Base-by-base conservation (phyloP, 2,329 filamentous ascomycete genomes). In the Neopestalotiopsis sp. region DNA sequence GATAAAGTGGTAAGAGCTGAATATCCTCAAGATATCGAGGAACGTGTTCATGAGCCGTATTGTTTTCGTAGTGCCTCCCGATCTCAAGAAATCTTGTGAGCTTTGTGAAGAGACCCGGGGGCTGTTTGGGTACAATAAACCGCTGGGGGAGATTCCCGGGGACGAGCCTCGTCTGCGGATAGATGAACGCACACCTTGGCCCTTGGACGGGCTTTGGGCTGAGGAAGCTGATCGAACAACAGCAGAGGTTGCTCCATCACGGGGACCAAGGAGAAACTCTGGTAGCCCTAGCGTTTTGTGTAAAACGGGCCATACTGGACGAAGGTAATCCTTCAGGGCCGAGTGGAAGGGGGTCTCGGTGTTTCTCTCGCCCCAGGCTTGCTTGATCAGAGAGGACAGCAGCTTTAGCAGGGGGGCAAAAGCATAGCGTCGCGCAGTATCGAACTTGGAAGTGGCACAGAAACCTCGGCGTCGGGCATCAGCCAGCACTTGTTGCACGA, bases 11-110 rank as follows among this genome's bases (percentile, higher is more conserved):
- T 95, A 91, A 24, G 91, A 86, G 0, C 94, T 92, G 67, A 98
- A 90, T 57, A 97, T 89, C 66, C 93, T 89, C 65, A 98, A 80
- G 10, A 97, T 91, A 73, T 98, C 95, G 60, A 97, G 83, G 74
- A 97, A 95, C 1, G 93, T 95, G 76, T 94, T 95, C 86, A 95
- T 93, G 68, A 97, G 87, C 13, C 94, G 90, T 72, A 94, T 91
- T 1, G 85, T 88, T 76, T 90, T 91, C 12, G 87, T 89, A 4
- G 89, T 85, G 1, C 84, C 80, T 40, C 89, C 88, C 2, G 84
- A 82, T 40, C 89, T 85, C 30, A 91, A 79, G 67, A 90, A 90
- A 34, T 91, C 89, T 66, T 89, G 87, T 0, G 88, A 87, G 59
- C 81, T 86, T 68, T 88, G 85, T 1, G 83, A 80, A 3, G 85